Evolutionary conservation across 371 early-diverging fungal genomes (phyloP), one percentile per base, ranked within the genome.

Genomic region (Smittium culicis): DNA sequence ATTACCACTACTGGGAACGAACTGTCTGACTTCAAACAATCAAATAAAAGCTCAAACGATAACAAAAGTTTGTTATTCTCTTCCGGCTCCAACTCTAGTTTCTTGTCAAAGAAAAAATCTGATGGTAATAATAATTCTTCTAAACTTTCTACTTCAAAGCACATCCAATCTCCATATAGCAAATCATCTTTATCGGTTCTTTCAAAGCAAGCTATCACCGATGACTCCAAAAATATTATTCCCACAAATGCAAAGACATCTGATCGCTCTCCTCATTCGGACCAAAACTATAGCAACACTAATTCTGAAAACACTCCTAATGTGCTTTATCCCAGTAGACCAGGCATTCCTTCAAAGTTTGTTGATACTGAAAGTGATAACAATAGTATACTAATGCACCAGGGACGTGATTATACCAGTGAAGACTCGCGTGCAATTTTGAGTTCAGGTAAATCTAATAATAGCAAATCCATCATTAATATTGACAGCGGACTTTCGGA

Each of bases 351-450:
- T 3, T 57, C 57, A 25, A 57, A 57, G 27, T 25, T 16, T 16
- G 25, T 25, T 57, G 57, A 25, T 20, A n/a, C 27, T 20, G 57
- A 57, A 20, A 20, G 24, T 27, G 35, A 32, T 28, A 62, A 24
- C 35, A 5, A 5, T 20, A 5, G 14, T 11, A 28, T 29, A 8
- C 25, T 8, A 28, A 62, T 62, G 62, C 5, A 35, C 20, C 62
- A 62, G 25, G 62, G 62, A 25, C 5, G 35, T 16, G 62, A 62
- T 30, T 62, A 62, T 35, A 62, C 62, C 8, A 62, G 62, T 35
- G 30, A 35, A 3, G 62, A 62, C 5, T 34, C 34, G 8, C 62
- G 62, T 14, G 16, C 25, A 20, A 24, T 31, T 62, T 28, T 24
- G 2, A 62, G 32, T 57, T 14, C 57, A 11, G 57, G 27, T 27